Evolutionary conservation across 2,329 filamentous ascomycete genomes (phyloP), one percentile per base, ranked within the genome.

Genomic region (Pyricularia pennisetigena): DNA sequence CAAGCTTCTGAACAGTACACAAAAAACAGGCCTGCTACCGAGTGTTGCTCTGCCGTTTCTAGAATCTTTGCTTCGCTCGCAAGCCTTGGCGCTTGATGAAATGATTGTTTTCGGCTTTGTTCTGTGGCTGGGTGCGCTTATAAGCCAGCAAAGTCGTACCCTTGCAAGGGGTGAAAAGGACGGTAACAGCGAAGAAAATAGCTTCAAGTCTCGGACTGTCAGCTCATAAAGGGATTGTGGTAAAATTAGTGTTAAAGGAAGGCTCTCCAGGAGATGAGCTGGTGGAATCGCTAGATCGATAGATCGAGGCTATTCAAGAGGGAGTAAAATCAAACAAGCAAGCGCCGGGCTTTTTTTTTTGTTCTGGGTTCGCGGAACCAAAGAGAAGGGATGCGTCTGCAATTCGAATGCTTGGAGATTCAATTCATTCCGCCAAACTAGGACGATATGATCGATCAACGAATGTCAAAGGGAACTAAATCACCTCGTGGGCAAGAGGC

Each of bases 301-400:
- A 65, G 63, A 65, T 29, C 12, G 63, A 35, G 5, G n/a, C 24
- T 23, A 30, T 28, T 16, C 61, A 30, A 63, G 63, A 32, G 63
- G 69, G 65, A 59, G 62, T 63, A 69, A 28, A 32, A 57, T 41
- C n/a, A 20, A 63, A 61, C 29, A 30, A 64, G 35, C 32, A 65
- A 65, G 24, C n/a, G 28, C 63, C 28, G 12, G 63, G 63, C 63
- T 29, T 2, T 65, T 32, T 32, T 64, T 32, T n/a, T 54, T 8
- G 41, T 54, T n/a, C 41, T 54, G 20, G 41, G 41, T 54, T 54
- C 41, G 20, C 41, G 41, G 41, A 28, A 65, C 10, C 26, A 65
- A 65, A n/a, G 32, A 65, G 63, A 65, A 65, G 63, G 63, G 63
- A 32, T 65, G 24, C 2, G 61, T 35, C 16, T 28, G 16, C 12